These are phyloP conservation scores for Phytophthora constricta DNA, from an alignment of 352 stramenopile genomes.

Conservation along the genomic window DNA sequence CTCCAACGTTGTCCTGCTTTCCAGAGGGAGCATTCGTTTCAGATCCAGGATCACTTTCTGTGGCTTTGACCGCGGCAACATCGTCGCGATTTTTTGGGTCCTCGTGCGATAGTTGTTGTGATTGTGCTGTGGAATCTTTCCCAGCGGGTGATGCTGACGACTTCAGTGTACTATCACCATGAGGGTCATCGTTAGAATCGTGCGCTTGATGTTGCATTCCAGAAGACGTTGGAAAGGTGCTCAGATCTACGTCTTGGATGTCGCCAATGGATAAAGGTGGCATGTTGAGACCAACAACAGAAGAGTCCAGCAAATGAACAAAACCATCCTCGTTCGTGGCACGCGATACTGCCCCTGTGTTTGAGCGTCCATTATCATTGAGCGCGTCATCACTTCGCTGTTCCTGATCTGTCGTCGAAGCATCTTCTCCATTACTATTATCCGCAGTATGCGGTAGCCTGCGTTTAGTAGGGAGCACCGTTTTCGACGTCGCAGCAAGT, in stretches of 20 bases:
- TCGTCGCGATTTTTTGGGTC: slow-evolving; percentile 8
- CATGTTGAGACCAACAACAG: slow-evolving; percentile 38
- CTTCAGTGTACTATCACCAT: slow-evolving; percentile 8
- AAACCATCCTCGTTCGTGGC: slow-evolving; percentile 37
- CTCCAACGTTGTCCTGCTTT: slow-evolving; percentile 6
- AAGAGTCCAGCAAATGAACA: slow-evolving; percentile 46
- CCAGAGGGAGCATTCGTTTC: slow-evolving; percentile 1
- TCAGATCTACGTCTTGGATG: slow-evolving; percentile 68
- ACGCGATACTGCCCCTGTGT: slow-evolving; percentile 8
- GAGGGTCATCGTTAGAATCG: slow-evolving; percentile 1
- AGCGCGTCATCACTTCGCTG: slow-evolving; percentile 30
- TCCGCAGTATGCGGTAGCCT: slow-evolving; percentile 22
- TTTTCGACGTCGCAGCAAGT: slow-evolving; percentile 20
- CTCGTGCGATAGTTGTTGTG: slow-evolving; percentile 5
- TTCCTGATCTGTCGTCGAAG: slow-evolving; percentile 16
- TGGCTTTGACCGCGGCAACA: neutral
- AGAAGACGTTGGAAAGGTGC: slow-evolving; percentile 42
- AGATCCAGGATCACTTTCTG: neutral
- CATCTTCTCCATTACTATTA: neutral
- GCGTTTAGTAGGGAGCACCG: slow-evolving; percentile 37
- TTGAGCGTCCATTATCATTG: slow-evolving; percentile 26
- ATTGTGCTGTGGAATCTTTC: slow-evolving; percentile 23
- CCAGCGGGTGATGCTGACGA: slow-evolving; percentile 6
- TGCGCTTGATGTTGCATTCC: slow-evolving; percentile 28
- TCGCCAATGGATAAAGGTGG: slow-evolving; percentile 63